Evolutionary conservation across 495 filamentous ascomycete genomes (phyloP), one percentile per base, ranked within the genome.

Genomic region (Podospora comata): DNA sequence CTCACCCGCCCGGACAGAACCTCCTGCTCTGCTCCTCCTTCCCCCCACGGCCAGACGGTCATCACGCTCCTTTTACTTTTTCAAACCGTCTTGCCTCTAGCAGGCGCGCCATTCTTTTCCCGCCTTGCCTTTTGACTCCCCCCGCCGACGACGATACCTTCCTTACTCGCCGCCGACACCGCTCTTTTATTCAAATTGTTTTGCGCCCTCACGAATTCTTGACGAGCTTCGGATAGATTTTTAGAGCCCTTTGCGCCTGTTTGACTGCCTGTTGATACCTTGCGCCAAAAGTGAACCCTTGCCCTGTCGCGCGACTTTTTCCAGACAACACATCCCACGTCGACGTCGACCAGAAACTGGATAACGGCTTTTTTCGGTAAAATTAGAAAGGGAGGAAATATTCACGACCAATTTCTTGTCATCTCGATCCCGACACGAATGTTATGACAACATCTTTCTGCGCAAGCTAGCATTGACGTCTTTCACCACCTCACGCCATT

Each of bases 41-140:
- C 68, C 53, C 44, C 53, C 53, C 59, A 57, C 67, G 57, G 69
- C 63, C 57, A 74, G 71, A 76, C 73, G 75, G 69, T 61, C 61
- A 48, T 67, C 71, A 63, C 76, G 68, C 73, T 78, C 73, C 68
- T 79, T 79, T 75, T 32, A 32, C 30, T 70, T 68, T 72, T 69
- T 69, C 62, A 68, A 7, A 63, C 69, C 69, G 67, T 73, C 65
- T 73, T 73, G 77, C 79, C 79, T 80, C 77, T 60, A 80, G 79
- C 78, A 73, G 81, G 81, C 80, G 76, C 77, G 77, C 76, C 81
- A 75, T 79, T 84, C 82, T 66, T 84, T 84, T 72, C 63, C 20
- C 44, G 30, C 28, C 62, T 48, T 16, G 39, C 39, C 32, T 19
- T 32, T 56, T 19, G 64, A 55, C 26, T 53, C 54, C 39, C 65